Base-by-base conservation (phyloP, 345 rosid genomes). In the Anacardium occidentale region DNA sequence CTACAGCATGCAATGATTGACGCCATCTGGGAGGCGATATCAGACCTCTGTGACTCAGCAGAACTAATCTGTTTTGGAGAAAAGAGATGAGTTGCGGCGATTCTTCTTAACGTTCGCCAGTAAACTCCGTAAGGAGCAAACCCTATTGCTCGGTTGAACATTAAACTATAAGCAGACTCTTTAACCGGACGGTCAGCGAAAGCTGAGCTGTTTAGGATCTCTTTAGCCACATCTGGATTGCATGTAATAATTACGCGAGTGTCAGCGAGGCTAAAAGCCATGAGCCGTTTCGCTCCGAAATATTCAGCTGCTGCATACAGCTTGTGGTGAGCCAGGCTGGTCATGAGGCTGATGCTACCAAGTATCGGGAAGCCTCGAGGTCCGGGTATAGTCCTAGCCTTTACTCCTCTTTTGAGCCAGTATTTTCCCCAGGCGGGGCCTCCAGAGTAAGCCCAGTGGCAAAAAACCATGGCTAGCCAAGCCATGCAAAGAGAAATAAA, bases 381-480 rank as follows among this genome's bases (percentile, higher is more conserved):
- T 8, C 90, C 90, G 0, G 88, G 86, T 10, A 84, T 80, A 10
- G 60, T 10, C 22, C 32, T 62, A 13, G 73, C 6, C 26, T 69
- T 62, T 10, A 37, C n/a, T 57, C 18, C 56, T 26, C 26, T 50
- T 29, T 42, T 48, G 78, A n/a, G 34, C 51, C 37, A 53, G 59
- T 74, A 67, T 13, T 70, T 76, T 42, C 90, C 88, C 90, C 90
- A 86, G 10, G 88, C 86, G 11, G 83, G 88, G 14, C 90, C 90
- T 3, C 85, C 88, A 7, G 88, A 88, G 72, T 32, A 48, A 21
- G 68, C 42, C 88, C 90, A 84, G 74, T 56, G 75, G 66, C 57
- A 65, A 3, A 82, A 11, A 56, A 80, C 70, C 24, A 70, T 25
- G 79, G 71, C 78, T 25, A 84, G 59, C 74, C 74, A 81, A 6